phyloP scores from a whole-genome alignment of 768 basidiomycete genomes.

The Trametes meyenii region DNA sequence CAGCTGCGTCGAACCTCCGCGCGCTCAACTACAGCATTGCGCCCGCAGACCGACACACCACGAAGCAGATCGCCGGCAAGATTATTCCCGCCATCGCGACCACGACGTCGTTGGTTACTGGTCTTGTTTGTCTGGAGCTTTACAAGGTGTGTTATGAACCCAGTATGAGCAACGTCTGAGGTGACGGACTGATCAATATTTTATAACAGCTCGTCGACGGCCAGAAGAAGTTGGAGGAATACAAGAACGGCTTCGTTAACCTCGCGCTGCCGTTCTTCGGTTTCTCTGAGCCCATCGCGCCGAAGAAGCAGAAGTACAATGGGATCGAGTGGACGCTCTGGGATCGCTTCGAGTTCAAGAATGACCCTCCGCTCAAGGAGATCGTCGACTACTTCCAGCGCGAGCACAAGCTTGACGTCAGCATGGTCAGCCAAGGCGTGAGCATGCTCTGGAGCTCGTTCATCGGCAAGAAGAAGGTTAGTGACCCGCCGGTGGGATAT shows the following conservation, averaged over 20 bases:
- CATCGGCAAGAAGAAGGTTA: conserved; percentile 89
- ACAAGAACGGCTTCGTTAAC: conserved; percentile 99
- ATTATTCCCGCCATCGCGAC: conserved; percentile 99
- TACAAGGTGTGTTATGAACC: conserved; percentile 71
- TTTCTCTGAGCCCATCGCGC: conserved; percentile 96
- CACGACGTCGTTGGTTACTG: conserved; percentile 94
- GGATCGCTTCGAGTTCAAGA: conserved; percentile 94
- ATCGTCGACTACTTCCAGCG: conserved; percentile 83
- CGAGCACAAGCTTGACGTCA: conserved; percentile 83
- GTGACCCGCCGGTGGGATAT: conserved; percentile 22
- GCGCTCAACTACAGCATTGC: conserved; percentile 94
- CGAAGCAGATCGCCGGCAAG: conserved; percentile 98
- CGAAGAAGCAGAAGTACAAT: conserved; percentile 87
- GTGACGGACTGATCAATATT: not conserved
- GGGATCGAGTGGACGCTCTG: conserved; percentile 94
- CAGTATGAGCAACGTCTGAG: not conserved
- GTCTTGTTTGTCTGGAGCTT: conserved; percentile 92
- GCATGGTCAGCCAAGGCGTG: conserved; percentile 97
- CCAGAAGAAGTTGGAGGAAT: conserved; percentile 90
- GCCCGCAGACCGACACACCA: conserved; percentile 84
- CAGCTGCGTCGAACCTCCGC: conserved; percentile 94
- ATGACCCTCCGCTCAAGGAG: conserved; percentile 86
- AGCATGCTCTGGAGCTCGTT: conserved; percentile 99
- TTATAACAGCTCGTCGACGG: conserved; percentile 85
- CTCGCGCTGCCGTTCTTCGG: conserved; percentile 98